phyloP scores from a whole-genome alignment of 768 basidiomycete species.

The Psilocybe cyanescens region DNA sequence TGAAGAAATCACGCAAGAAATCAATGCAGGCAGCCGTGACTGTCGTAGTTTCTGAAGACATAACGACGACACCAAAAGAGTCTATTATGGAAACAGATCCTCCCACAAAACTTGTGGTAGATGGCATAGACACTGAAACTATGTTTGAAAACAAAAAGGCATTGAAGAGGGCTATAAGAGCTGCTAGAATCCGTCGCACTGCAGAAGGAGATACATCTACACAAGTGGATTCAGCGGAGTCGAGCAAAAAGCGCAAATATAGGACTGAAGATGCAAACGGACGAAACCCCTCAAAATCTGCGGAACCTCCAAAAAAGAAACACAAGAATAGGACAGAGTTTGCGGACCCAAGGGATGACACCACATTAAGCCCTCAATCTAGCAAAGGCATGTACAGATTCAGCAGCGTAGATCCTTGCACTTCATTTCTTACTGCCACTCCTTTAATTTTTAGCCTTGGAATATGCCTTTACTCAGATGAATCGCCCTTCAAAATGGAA shows the following conservation, averaged over 20 bases:
- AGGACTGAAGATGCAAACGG: conserved; percentile 14
- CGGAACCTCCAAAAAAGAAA: conserved; percentile 33
- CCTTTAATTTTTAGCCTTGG: conserved; percentile 35
- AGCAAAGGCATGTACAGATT: conserved; percentile 38
- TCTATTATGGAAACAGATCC: not conserved
- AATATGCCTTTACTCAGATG: conserved; percentile 61
- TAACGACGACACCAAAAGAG: not conserved
- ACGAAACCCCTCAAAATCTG: conserved; percentile 12
- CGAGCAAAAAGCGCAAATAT: conserved; percentile 21
- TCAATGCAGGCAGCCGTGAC: not conserved
- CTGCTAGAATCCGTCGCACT: conserved; percentile 1
- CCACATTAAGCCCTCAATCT: conserved; percentile 38
- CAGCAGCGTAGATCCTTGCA: not conserved
- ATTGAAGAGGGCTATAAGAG: conserved; percentile 8
- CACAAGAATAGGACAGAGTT: conserved; percentile 48
- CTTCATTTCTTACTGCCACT: not conserved
- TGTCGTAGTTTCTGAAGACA: not conserved
- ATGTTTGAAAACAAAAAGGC: conserved; percentile 7
- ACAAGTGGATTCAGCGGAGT: conserved; percentile 7
- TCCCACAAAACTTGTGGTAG: not conserved
- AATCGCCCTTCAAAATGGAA: conserved; percentile 60
- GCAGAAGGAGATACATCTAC: conserved; percentile 4
- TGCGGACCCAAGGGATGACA: conserved; percentile 44
- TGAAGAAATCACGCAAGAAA: conserved; percentile 7
- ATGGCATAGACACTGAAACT: conserved; percentile 2